Evolutionary conservation across 805 yeast species (phyloP).

Genomic region (Pichia sporocuriosa): DNA sequence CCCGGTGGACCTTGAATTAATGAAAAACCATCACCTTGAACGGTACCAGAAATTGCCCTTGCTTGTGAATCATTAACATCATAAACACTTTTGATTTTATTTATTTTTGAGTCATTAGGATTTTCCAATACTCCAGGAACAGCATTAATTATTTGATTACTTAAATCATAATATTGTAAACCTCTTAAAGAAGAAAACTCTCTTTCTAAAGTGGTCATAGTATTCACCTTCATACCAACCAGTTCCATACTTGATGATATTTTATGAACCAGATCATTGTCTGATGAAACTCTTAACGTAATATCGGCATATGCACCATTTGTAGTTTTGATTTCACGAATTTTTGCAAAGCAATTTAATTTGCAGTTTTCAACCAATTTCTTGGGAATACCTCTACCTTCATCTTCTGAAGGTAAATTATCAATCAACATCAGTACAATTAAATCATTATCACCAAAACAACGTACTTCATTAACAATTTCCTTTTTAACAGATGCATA

Average conservation of each 20-base stretch:
- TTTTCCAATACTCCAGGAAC: conserved; percentile 42
- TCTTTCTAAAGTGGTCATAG: conserved; percentile 87
- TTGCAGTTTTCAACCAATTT: conserved; percentile 14
- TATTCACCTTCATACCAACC: conserved; percentile 69
- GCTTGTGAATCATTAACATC: conserved; percentile 87
- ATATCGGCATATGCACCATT: conserved; percentile 66
- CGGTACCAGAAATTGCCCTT: conserved; percentile 72
- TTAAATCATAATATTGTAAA: conserved; percentile 71
- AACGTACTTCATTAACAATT: conserved; percentile 41
- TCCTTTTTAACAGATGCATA: conserved; percentile 61
- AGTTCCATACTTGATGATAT: conserved; percentile 60
- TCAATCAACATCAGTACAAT: conserved; percentile 54
- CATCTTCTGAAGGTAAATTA: conserved; percentile 29
- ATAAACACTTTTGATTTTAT: conserved; percentile 40
- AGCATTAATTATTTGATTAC: conserved; percentile 61
- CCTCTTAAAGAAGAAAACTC: conserved; percentile 83
- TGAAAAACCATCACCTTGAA: conserved; percentile 66
- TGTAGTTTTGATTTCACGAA: conserved; percentile 62
- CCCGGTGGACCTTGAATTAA: conserved; percentile 99
- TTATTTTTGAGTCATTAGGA: conserved; percentile 34
- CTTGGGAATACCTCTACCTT: conserved; percentile 15
- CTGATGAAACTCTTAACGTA: conserved; percentile 60
- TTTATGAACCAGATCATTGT: conserved; percentile 38
- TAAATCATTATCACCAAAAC: conserved; percentile 68
- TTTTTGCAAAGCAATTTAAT: conserved; percentile 73